Evolutionary conservation across 1,284 basidiomycete genomes (phyloP).

Genomic region (Rhodotorula sp.): DNA sequence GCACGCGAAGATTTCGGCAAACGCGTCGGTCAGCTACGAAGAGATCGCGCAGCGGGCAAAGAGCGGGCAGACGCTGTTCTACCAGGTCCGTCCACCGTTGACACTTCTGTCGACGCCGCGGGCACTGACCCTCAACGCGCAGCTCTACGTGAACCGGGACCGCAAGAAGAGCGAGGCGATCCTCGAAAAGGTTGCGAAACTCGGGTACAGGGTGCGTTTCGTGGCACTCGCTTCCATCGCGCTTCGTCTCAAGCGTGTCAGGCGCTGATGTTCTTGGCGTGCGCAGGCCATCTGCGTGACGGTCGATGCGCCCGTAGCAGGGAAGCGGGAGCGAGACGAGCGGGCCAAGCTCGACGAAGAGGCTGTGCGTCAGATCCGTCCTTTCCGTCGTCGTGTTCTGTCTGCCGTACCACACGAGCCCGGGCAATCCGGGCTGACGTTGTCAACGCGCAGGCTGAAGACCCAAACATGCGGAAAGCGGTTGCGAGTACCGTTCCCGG

Average conservation of each 20-base stretch:
- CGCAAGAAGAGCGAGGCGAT: conserved; percentile 69
- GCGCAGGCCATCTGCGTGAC: conserved; percentile 76
- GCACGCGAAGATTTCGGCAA: conserved; percentile 64
- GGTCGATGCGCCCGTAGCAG: conserved; percentile 81
- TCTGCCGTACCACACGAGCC: background rate
- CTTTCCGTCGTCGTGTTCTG: background rate
- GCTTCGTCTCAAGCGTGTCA: background rate
- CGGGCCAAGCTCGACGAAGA: conserved; percentile 51
- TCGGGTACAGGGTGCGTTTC: conserved; percentile 63
- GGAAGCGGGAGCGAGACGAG: conserved; percentile 79
- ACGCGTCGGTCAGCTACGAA: conserved; percentile 74
- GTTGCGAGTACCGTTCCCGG: conserved; percentile 11
- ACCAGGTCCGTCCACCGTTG: conserved; percentile 56
- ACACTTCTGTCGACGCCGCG: background rate
- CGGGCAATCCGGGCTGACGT: background rate
- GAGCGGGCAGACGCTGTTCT: conserved; percentile 72
- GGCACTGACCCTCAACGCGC: conserved; percentile 43
- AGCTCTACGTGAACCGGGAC: conserved; percentile 79
- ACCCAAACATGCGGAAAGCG: conserved; percentile 26
- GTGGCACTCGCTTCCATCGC: too few relatives aligned
- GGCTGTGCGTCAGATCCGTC: background rate
- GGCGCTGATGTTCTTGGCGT: background rate
- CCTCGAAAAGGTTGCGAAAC: conserved; percentile 66
- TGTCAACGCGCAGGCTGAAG: background rate
- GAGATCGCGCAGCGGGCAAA: conserved; percentile 64